These are phyloP conservation scores for Penicillium sp. DNA, from an alignment of 2,329 filamentous ascomycete species.

Conservation along the genomic window DNA sequence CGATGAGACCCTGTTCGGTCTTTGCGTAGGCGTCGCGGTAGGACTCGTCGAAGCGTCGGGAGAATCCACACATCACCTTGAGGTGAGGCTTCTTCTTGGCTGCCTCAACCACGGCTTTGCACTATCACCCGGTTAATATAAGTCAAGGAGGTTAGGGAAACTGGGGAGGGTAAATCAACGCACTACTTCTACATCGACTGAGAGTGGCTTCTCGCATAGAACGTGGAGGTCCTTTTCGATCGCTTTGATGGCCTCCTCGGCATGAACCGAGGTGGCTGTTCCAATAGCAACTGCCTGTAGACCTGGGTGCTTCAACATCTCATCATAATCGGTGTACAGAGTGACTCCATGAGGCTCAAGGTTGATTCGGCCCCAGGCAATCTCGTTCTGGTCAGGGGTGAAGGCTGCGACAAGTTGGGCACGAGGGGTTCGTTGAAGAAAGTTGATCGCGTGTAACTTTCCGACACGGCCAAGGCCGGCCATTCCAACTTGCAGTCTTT, in stretches of 20 bases:
- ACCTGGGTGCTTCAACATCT: constrained; percentile 58
- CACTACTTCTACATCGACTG: constrained; percentile 62
- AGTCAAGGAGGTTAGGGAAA: background rate
- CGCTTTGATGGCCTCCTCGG: constrained; percentile 59
- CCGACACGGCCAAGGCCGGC: constrained; percentile 55
- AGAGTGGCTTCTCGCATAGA: constrained; percentile 57
- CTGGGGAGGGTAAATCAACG: constrained; percentile 22
- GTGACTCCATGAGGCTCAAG: constrained; percentile 56
- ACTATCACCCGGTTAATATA: constrained; percentile 43
- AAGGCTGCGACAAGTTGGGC: constrained; percentile 54
- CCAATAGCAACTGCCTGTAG: constrained; percentile 60
- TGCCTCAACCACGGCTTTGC: constrained; percentile 61
- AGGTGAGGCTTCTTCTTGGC: constrained; percentile 59
- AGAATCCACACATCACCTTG: constrained; percentile 71
- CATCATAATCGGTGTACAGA: constrained; percentile 57
- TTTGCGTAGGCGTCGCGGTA: constrained; percentile 64
- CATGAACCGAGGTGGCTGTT: constrained; percentile 58
- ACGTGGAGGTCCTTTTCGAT: constrained; percentile 59
- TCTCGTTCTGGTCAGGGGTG: constrained; percentile 48
- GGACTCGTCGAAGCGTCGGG: constrained; percentile 66
- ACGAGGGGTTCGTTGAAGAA: constrained; percentile 50
- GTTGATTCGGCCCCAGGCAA: constrained; percentile 53
- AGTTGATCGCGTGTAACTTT: constrained; percentile 52
- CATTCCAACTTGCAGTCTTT: constrained; percentile 49
- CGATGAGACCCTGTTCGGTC: constrained; percentile 60